phyloP scores from a whole-genome alignment of 148 eudicot genomes.

The Mesembryanthemum crystallinum region DNA sequence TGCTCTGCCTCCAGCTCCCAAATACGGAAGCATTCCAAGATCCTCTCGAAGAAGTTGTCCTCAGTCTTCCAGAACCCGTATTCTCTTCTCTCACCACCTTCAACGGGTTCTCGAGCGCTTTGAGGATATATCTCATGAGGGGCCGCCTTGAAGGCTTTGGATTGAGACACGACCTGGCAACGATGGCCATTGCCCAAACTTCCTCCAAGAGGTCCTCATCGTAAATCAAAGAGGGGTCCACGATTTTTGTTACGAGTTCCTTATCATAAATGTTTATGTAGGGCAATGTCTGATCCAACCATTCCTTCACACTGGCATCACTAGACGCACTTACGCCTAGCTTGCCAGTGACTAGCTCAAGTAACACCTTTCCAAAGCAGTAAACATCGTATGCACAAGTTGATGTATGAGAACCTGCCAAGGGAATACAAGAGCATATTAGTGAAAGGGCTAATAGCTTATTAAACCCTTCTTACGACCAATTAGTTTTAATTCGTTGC shows the following conservation, averaged over 20 bases:
- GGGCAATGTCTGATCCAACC: conserved; percentile 61
- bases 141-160: conserved; percentile 85
- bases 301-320: conserved; percentile 63
- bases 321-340: conserved; percentile 74
- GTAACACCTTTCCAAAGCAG: conserved; percentile 92
- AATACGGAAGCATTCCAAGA: conserved; percentile 91
- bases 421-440: neutral
- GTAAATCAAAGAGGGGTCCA: conserved; percentile 88
- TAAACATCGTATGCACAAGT: conserved; percentile 86
- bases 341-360: conserved; percentile 90
- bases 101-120: conserved; percentile 88
- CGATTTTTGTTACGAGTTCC: conserved; percentile 79
- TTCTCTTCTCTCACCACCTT: conserved; percentile 90
- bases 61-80: conserved; percentile 64
- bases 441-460: neutral
- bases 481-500: neutral
- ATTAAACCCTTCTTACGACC: neutral
- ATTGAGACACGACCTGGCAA: conserved; percentile 92
- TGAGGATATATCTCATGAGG: conserved; percentile 80
- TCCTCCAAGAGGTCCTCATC: conserved; percentile 95
- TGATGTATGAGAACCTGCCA: conserved; percentile 62
- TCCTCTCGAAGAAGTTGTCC: conserved; percentile 75
- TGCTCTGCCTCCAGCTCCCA: conserved; percentile 95
- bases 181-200: conserved; percentile 99
- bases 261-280: conserved; percentile 82